Conservation (phyloP, 1,284 basidiomycete genomes). For the Xanthoconium separans region DNA sequence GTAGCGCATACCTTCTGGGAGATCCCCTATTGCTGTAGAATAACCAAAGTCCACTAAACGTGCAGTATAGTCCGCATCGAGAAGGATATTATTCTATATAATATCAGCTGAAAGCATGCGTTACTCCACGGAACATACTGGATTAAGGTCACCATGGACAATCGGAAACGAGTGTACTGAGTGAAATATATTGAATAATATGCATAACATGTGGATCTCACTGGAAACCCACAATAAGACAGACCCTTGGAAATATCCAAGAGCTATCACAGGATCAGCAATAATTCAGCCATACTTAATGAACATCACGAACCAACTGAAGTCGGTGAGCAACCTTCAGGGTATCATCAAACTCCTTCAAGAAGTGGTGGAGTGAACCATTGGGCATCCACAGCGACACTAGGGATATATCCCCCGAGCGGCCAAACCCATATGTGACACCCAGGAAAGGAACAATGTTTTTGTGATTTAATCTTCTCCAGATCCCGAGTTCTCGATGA, state of each 20-base stretch:
- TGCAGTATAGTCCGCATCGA: not conserved
- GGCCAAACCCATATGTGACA: slow-evolving; percentile 1
- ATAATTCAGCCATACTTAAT: not conserved
- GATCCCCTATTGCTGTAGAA: not conserved
- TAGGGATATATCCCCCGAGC: not conserved
- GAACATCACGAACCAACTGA: not conserved
- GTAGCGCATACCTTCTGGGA: not conserved
- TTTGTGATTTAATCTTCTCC: not conserved
- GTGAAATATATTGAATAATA: not conserved
- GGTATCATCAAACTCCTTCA: not conserved
- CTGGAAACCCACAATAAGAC: not conserved
- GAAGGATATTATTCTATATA: slow-evolving; percentile 1
- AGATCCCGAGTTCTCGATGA: not conserved
- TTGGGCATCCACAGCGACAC: slow-evolving; percentile 2
- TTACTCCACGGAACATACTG: not conserved
- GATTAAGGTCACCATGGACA: slow-evolving; percentile 1
- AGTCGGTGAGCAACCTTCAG: not conserved
- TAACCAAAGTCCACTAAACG: slow-evolving; percentile 1
- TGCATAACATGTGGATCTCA: not conserved
- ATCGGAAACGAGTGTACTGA: not conserved
- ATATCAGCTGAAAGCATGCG: not conserved
- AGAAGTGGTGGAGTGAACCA: not conserved
- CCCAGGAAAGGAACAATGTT: slow-evolving; percentile 1
- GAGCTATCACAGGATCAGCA: not conserved
- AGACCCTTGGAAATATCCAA: not conserved